These are phyloP conservation scores for Carex littledalei DNA, from an alignment of 176 grass and related monocot species.

Conservation along the genomic window DNA sequence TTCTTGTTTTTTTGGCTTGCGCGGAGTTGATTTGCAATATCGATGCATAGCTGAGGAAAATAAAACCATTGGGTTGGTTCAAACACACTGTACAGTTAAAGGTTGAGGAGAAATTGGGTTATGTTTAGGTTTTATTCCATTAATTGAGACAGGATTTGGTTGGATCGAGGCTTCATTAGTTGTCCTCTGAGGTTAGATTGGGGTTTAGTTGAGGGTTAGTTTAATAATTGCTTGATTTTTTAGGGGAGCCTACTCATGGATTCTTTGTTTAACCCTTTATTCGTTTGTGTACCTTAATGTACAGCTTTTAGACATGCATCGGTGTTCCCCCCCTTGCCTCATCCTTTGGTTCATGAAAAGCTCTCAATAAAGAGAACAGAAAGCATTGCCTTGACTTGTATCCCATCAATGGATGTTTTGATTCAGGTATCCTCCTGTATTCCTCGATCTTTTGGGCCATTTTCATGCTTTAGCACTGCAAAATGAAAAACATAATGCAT, in stretches of 20 bases:
- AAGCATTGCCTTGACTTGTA: conserved; percentile 48
- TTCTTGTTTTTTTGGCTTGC: not conserved
- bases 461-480: not conserved
- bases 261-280: not conserved
- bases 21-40: not conserved
- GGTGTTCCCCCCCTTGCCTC: conserved; percentile 81
- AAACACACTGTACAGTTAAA: not conserved
- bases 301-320: conserved; percentile 87
- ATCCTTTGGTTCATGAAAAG: conserved; percentile 76
- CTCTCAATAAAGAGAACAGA: conserved; percentile 39
- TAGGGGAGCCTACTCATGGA: not conserved
- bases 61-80: not conserved
- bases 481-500: not conserved
- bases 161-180: not conserved
- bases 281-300: conserved; percentile 21
- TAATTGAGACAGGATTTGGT: not conserved
- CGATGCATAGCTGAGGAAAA: not conserved
- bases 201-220: not conserved
- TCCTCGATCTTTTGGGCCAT: not conserved
- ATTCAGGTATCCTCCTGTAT: conserved; percentile 57
- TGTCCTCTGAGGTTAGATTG: not conserved
- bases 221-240: not conserved
- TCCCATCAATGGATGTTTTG: conserved; percentile 70
- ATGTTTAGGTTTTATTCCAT: not conserved
- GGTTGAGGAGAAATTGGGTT: not conserved